Conservation (phyloP, 2,329 filamentous ascomycete species). For the Calonectria ilicicola region DNA sequence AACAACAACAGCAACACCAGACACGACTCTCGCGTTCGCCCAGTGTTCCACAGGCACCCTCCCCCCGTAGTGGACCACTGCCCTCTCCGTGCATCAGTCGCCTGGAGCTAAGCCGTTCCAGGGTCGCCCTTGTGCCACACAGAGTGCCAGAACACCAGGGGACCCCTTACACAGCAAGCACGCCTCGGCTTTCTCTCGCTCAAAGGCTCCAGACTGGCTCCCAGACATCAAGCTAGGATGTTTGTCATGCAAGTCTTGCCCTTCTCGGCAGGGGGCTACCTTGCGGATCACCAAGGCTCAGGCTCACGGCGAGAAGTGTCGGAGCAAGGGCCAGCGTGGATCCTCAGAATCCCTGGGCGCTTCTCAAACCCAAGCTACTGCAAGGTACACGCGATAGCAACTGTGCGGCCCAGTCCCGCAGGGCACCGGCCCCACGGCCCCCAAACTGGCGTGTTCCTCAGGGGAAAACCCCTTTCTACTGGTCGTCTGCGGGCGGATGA, state of each 20-base stretch:
- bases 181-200: constrained; percentile 10
- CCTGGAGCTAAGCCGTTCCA: constrained; percentile 12
- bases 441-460: constrained; percentile 34
- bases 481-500: background rate
- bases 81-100: constrained; percentile 10
- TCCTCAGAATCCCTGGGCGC: constrained; percentile 9
- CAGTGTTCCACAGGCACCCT: constrained; percentile 26
- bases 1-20: constrained; percentile 9
- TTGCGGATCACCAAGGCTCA: constrained; percentile 40
- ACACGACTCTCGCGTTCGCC: background rate
- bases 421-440: constrained; percentile 30
- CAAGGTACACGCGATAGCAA: constrained; percentile 42
- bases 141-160: constrained; percentile 2
- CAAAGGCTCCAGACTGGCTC: constrained; percentile 22
- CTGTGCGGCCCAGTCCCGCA: constrained; percentile 16
- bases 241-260: constrained; percentile 40
- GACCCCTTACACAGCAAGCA: background rate
- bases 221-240: constrained; percentile 38
- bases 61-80: constrained; percentile 10
- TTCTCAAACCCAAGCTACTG: constrained; percentile 36
- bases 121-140: constrained; percentile 17
- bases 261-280: constrained; percentile 31
- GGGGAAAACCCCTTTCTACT: constrained; percentile 23
- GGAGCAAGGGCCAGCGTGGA: constrained; percentile 22
- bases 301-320: constrained; percentile 41